Conservation (phyloP, 106 monocot genomes). For the Agapanthus africanus region DNA sequence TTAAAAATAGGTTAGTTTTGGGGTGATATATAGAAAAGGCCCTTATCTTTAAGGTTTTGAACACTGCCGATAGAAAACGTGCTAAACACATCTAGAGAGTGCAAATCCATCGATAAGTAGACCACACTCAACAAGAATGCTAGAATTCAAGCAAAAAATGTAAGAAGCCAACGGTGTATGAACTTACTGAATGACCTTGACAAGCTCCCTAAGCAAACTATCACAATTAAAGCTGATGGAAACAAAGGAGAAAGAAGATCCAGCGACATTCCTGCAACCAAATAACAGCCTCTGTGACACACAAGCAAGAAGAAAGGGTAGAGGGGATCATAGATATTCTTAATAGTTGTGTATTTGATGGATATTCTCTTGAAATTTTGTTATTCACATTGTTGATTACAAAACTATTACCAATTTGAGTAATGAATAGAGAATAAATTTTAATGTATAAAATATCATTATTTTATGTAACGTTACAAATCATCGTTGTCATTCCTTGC, state of each 20-base stretch:
- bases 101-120: background rate
- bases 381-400: too few relatives aligned
- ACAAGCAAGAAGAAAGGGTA: too few relatives aligned
- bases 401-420: background rate
- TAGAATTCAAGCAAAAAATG: background rate
- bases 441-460: background rate
- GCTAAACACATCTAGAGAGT: too few relatives aligned
- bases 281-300: too few relatives aligned
- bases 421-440: background rate
- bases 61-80: too few relatives aligned
- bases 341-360: too few relatives aligned
- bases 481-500: background rate
- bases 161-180: background rate
- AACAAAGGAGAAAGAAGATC: constrained; percentile 91
- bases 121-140: background rate
- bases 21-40: too few relatives aligned
- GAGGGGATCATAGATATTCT: too few relatives aligned
- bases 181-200: constrained; percentile 96
- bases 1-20: too few relatives aligned
- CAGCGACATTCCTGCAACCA: constrained; percentile 79
- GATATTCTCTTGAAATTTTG: too few relatives aligned
- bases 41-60: too few relatives aligned
- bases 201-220: constrained; percentile 92
- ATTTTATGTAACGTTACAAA: background rate
- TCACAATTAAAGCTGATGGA: constrained; percentile 74